Conservation (phyloP, 1,284 basidiomycete species). For the Porodaedalea pini region DNA sequence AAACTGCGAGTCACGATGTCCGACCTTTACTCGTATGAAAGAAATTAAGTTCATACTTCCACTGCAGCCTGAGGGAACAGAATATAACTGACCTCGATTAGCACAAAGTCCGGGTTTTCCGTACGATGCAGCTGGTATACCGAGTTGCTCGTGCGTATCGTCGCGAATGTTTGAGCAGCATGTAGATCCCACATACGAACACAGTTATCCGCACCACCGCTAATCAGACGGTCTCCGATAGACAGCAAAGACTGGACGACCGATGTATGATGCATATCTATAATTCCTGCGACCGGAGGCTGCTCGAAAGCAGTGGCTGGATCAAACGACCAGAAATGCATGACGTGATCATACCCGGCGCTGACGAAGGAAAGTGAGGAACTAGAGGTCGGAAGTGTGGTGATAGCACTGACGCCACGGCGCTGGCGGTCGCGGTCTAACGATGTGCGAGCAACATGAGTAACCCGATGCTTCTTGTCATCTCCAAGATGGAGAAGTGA, state of each 20-base stretch:
- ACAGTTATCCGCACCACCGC: constrained; percentile 45
- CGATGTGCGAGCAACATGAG: constrained; percentile 18
- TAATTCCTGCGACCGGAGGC: constrained; percentile 30
- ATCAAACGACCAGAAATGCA: constrained; percentile 44
- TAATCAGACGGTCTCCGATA: constrained; percentile 42
- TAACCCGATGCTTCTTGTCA: constrained; percentile 8
- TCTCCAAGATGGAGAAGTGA: constrained; percentile 25
- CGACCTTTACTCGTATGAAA: constrained; percentile 36
- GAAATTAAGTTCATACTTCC: too few species aligned
- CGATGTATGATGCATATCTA: constrained; percentile 44
- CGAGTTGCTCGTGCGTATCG: constrained; percentile 41
- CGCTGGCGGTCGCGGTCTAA: constrained; percentile 28
- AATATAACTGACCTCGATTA: constrained; percentile 40
- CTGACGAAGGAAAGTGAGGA: constrained; percentile 42
- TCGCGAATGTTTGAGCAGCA: constrained; percentile 39
- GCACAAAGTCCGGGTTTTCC: constrained; percentile 36
- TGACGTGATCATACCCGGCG: constrained; percentile 47
- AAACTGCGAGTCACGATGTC: constrained; percentile 49
- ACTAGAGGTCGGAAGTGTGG: constrained; percentile 27
- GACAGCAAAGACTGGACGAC: constrained; percentile 42
- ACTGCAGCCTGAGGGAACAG: too few species aligned
- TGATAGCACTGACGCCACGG: constrained; percentile 40
- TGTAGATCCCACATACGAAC: constrained; percentile 46
- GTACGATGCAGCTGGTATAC: constrained; percentile 43
- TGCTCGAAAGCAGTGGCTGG: constrained; percentile 20